Evolutionary conservation across 1,284 basidiomycete species (phyloP).

Genomic region (Earliella scabrosa): DNA sequence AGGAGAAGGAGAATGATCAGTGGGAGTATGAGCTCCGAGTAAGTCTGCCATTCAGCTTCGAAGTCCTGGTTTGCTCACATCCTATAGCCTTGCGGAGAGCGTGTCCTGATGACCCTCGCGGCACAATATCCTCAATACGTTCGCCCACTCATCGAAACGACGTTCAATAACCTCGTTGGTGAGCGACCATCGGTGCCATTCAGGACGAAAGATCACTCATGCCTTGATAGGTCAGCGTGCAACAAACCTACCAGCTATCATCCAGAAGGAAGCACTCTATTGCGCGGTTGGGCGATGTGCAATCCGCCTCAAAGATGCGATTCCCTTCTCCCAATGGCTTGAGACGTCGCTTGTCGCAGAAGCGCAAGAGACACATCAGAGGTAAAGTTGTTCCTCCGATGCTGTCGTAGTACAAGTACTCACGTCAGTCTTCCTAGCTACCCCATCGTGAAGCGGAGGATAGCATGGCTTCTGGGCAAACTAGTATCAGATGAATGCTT

Average conservation of each 20-base stretch:
- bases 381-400: constrained; percentile 39
- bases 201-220: too few species aligned
- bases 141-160: constrained; percentile 67
- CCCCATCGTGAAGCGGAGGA: constrained; percentile 86
- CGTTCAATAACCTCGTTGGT: constrained; percentile 60
- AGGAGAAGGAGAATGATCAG: constrained; percentile 84
- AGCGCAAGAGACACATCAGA: constrained; percentile 57
- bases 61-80: constrained; percentile 6
- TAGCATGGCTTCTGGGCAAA: constrained; percentile 90
- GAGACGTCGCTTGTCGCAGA: constrained; percentile 60
- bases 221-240: constrained; percentile 53
- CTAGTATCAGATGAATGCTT: constrained; percentile 75
- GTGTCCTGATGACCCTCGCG: constrained; percentile 82
- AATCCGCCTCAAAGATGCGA: constrained; percentile 60
- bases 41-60: constrained; percentile 32
- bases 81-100: constrained; percentile 81
- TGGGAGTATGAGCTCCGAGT: constrained; percentile 92
- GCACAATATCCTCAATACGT: constrained; percentile 78
- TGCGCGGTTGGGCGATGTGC: constrained; percentile 88
- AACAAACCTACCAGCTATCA: constrained; percentile 61
- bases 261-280: constrained; percentile 88
- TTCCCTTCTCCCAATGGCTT: constrained; percentile 74
- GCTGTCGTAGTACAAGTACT: not conserved
- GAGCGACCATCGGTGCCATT: too few species aligned
- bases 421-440: constrained; percentile 51